phyloP scores from a whole-genome alignment of 2,329 filamentous ascomycete genomes.

The Cadophora gregata region DNA sequence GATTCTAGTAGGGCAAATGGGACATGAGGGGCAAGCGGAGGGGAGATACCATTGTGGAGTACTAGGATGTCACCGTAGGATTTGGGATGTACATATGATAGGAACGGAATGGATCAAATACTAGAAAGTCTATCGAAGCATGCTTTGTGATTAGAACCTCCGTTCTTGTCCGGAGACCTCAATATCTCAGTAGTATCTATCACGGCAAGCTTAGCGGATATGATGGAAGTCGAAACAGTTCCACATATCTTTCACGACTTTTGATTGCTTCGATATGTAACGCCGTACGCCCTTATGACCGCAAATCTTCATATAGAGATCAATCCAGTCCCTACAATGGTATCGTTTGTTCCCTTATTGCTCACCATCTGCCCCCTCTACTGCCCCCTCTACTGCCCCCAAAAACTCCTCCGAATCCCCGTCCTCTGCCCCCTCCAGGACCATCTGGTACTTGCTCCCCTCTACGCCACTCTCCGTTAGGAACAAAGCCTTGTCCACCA shows the following conservation, averaged over 20 bases:
- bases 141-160: neutral
- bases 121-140: neutral
- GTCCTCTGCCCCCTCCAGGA: constrained; percentile 48
- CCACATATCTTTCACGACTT: neutral
- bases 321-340: constrained; percentile 13
- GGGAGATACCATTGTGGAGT: constrained; percentile 85
- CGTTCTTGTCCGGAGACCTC: neutral
- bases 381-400: constrained; percentile 55
- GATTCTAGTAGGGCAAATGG: constrained; percentile 74
- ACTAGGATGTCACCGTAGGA: constrained; percentile 51
- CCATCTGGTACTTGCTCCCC: constrained; percentile 67
- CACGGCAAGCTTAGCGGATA: neutral
- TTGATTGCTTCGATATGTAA: constrained; percentile 5
- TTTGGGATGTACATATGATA: constrained; percentile 36
- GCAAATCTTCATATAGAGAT: neutral
- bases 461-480: constrained; percentile 68
- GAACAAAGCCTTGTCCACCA: constrained; percentile 50
- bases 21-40: constrained; percentile 85
- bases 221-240: neutral
- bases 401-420: constrained; percentile 42
- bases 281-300: neutral
- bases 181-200: neutral
- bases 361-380: constrained; percentile 51
- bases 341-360: constrained; percentile 30
- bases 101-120: constrained; percentile 18